Evolutionary conservation across 2,329 filamentous ascomycete genomes (phyloP).

Genomic region (Rugonectria rugulosa): DNA sequence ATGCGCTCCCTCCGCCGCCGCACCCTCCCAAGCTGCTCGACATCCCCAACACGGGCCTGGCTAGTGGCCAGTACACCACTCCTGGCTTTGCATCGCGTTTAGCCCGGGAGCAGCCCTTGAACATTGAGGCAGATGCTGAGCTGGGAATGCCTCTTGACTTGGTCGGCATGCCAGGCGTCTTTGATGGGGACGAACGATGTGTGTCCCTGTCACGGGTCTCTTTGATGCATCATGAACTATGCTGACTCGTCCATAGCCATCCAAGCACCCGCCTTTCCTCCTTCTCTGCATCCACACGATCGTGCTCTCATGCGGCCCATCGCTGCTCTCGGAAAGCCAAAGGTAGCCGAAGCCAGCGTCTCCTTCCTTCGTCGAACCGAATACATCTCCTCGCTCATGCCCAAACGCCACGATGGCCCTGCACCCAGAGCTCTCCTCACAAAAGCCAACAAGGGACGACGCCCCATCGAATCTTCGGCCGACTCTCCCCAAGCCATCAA

Average conservation of each 20-base stretch:
- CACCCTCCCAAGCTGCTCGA: constrained; percentile 96
- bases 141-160: constrained; percentile 97
- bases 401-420: constrained; percentile 58
- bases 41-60: constrained; percentile 91
- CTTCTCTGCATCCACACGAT: constrained; percentile 82
- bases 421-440: constrained; percentile 49
- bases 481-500: constrained; percentile 72
- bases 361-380: constrained; percentile 96
- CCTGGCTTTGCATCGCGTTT: constrained; percentile 89
- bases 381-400: constrained; percentile 77
- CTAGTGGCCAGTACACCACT: constrained; percentile 86
- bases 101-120: constrained; percentile 89
- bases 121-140: constrained; percentile 97
- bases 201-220: constrained; percentile 36
- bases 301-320: constrained; percentile 83
- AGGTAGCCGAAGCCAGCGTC: constrained; percentile 77
- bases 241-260: constrained; percentile 67
- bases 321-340: constrained; percentile 84
- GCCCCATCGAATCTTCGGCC: constrained; percentile 65
- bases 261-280: constrained; percentile 75
- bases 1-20: constrained; percentile 92
- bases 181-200: constrained; percentile 96
- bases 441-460: constrained; percentile 44
- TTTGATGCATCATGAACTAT: not conserved
- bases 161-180: constrained; percentile 92